Conservation (phyloP, 2,329 filamentous ascomycete genomes). For the Aspergillus tanneri region DNA sequence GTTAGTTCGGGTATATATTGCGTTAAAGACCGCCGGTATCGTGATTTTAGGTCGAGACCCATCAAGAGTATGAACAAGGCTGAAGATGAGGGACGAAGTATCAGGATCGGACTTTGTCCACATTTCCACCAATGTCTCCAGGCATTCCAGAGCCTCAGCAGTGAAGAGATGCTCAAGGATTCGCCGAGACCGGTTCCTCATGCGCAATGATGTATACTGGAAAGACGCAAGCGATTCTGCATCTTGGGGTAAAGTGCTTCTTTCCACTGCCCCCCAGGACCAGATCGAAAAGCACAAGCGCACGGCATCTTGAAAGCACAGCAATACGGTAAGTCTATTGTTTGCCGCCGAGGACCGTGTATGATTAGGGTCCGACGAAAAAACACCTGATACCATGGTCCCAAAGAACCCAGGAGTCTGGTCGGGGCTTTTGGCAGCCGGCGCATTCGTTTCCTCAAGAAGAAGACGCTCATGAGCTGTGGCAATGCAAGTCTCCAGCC, state of each 20-base stretch:
- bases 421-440: constrained; percentile 73
- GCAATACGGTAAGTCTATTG: constrained; percentile 83
- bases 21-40: constrained; percentile 91
- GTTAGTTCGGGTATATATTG: constrained; percentile 92
- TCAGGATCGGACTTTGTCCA: constrained; percentile 63
- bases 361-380: constrained; percentile 73
- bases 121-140: constrained; percentile 84
- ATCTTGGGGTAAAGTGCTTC: constrained; percentile 54
- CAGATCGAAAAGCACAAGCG: constrained; percentile 90
- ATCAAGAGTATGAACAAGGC: constrained; percentile 84
- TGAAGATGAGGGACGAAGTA: constrained; percentile 68
- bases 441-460: constrained; percentile 68
- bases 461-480: constrained; percentile 80
- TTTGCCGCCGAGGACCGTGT: constrained; percentile 85
- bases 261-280: constrained; percentile 74
- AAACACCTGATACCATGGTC: constrained; percentile 90
- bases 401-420: constrained; percentile 86
- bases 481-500: constrained; percentile 85
- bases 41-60: constrained; percentile 87
- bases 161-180: constrained; percentile 90
- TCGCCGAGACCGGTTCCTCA: constrained; percentile 84
- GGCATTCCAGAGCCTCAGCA: constrained; percentile 86
- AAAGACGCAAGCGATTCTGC: constrained; percentile 74
- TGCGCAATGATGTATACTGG: constrained; percentile 82
- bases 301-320: constrained; percentile 96